Conservation (phyloP, 129 eudicot genomes). For the Saussurea involucrata region DNA sequence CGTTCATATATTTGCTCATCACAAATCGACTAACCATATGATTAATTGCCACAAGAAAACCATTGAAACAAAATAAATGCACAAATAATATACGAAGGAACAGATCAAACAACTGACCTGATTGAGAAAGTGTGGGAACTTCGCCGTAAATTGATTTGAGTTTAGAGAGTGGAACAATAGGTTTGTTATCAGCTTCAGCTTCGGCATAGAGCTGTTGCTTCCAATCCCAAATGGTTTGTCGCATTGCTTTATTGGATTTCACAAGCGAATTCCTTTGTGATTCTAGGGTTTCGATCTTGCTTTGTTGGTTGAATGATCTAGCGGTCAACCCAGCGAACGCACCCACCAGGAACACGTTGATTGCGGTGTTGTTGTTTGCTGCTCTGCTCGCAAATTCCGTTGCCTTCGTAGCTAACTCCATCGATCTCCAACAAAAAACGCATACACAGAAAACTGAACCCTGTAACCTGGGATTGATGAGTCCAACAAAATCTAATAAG, state of each 20-base stretch:
- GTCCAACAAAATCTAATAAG: background rate
- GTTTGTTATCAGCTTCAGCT: constrained; percentile 34
- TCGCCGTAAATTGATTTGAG: constrained; percentile 81
- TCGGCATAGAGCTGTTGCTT: constrained; percentile 74
- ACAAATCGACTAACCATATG: background rate
- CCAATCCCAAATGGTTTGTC: constrained; percentile 78
- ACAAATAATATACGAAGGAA: background rate
- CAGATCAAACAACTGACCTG: constrained; percentile 22
- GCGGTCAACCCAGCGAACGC: constrained; percentile 48
- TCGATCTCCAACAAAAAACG: background rate
- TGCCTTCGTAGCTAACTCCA: constrained; percentile 40
- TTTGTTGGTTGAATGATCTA: constrained; percentile 60
- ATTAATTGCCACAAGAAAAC: background rate
- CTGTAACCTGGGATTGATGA: background rate
- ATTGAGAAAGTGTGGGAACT: constrained; percentile 27
- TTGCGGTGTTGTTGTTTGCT: constrained; percentile 53
- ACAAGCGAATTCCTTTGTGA: constrained; percentile 53
- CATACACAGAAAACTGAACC: background rate
- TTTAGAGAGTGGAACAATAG: constrained; percentile 62
- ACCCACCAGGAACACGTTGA: constrained; percentile 44
- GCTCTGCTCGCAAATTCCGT: constrained; percentile 39
- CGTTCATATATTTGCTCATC: background rate
- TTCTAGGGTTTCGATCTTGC: constrained; percentile 55
- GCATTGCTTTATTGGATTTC: constrained; percentile 52
- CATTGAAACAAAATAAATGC: background rate